Base-by-base conservation (phyloP, 225 moss, liverwort and hornwort species). In the Marchantia polymorpha region DNA sequence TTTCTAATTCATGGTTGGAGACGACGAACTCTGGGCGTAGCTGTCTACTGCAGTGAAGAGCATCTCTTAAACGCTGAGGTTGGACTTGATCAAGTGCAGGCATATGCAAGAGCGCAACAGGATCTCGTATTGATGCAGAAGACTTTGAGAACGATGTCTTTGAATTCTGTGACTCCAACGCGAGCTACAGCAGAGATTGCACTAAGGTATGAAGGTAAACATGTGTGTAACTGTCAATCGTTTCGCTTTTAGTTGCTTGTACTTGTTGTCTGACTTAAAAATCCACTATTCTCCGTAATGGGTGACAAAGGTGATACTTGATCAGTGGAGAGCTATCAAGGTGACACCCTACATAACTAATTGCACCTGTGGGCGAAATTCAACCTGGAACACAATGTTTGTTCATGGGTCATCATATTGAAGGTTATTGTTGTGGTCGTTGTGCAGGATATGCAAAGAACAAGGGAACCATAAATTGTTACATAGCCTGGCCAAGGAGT, bases 101-200 rank as follows among this genome's bases (percentile, higher is more conserved):
- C 87, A 64, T 85, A 93, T 77, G 92, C 92, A 30, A 85, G 87
- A 79, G 88, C 83, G 10, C 85, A 90, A 75, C 89, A 91, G 65
- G 90, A 99, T 65, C 67, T 83, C 73, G 79, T 79, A 25, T 85
- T 99, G 46, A 92, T 92, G 99, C 79, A 87, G 72, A 91, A 84
- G 72, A 87, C 93, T 0, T 27, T 99, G 55, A 84, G 86, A 65
- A 89, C 90, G 16, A 99, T 99, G 95, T 89, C 90, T 74, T 78
- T 89, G 9, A 99, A 88, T 80, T 87, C 90, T 29, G 83, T 95
- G 76, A 78, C 80, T 30, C 95, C 95, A 56, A 91, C 91, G 13
- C 75, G 87, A 74, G 89, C 81, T 60, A 90, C 99, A 25, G 95
- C 95, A 81, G 99, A 93, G 56, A 85, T 93, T 78, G 87, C 70